Evolutionary conservation across 2,329 filamentous ascomycete genomes (phyloP), one percentile per base, ranked within the genome.

Genomic region (Eutypella sp.): DNA sequence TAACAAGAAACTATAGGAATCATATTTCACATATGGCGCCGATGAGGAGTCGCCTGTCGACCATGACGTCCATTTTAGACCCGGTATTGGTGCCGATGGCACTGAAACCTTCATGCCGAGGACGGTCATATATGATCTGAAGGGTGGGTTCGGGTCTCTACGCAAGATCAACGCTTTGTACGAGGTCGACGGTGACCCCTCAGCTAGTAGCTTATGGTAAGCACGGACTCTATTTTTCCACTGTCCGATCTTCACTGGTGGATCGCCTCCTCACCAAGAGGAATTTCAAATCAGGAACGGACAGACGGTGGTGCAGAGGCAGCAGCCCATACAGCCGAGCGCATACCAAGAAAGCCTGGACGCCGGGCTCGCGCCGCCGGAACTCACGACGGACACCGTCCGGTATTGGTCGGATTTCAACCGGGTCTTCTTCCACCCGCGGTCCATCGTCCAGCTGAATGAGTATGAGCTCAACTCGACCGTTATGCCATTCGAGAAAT

Each of bases 371-470:
- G 65, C 78, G 3, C 75, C 84, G 5, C 79, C 86, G 0, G 69
- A 73, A 43, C 75, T 96, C 18, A 85, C 77, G 1, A 74, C 82
- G 1, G 78, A 82, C 6, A 78, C 80, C 10, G 87, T 97, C n/a
- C 81, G 89, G 44, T 97, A 93, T 69, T 99, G 93, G 92, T 95
- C 90, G 25, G 93, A 99, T 66, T 97, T 90, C 67, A 95, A 89
- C 56, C 82, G 89, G 22, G 79, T 93, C n/a, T 99, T 83, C 67
- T 96, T 87, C 63, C 91, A 97, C 62, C 93, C 93, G 8, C 82
- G 81, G 45, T 96, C 90, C 11, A 80, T 96, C 44, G 76, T 95
- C 9, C 91, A 95, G 62, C 73, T 97, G 13, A 87, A 87, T 61
- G 89, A 96, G 59, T 95, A 88, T 60, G 89, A 95, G 62, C 73